These are phyloP conservation scores for Leptographium procerum DNA, from an alignment of 2,329 filamentous ascomycete species.

Conservation along the genomic window DNA sequence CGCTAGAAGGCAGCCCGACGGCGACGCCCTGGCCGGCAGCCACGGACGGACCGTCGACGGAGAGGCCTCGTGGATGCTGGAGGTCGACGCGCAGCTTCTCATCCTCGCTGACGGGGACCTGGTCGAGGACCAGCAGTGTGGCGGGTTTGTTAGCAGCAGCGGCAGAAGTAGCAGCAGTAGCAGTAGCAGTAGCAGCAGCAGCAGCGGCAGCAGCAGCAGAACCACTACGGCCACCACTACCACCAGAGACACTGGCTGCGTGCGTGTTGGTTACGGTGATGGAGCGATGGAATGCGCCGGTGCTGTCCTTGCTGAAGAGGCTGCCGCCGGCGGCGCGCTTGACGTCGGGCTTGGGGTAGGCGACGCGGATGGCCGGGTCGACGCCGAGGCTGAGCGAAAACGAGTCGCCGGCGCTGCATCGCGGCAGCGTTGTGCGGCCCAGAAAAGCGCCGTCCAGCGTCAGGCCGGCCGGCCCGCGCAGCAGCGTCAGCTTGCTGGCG, in stretches of 20 bases:
- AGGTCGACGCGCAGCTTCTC: conserved; percentile 43
- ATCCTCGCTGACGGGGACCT: conserved; percentile 51
- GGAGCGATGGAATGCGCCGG: conserved; percentile 35
- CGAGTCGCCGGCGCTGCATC: conserved; percentile 40
- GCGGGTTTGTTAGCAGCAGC: conserved; percentile 29
- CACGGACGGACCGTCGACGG: conserved; percentile 25
- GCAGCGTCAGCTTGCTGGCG: conserved; percentile 41
- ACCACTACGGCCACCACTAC: too few relatives aligned
- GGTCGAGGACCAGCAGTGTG: conserved; percentile 43
- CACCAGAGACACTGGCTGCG: conserved; percentile 9
- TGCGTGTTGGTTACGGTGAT: conserved; percentile 41
- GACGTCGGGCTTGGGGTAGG: conserved; percentile 45
- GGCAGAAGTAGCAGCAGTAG: too few relatives aligned
- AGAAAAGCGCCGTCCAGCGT: conserved; percentile 54
- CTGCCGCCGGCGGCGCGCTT: conserved; percentile 32
- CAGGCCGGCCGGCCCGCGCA: conserved; percentile 42
- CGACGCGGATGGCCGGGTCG: conserved; percentile 43
- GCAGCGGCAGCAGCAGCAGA: too few relatives aligned
- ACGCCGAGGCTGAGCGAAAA: conserved; percentile 47
- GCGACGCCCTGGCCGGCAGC: conserved; percentile 2
- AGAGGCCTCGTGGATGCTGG: conserved; percentile 35
- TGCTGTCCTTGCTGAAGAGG: conserved; percentile 42
- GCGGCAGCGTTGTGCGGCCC: conserved; percentile 42
- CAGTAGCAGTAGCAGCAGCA: too few relatives aligned
- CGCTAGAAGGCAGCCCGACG: neutral